Percentiles rank a stretch among this genome's conserved stretches.
Evolutionary conservation across 2,329 filamentous ascomycete species (phyloP).

Genomic region (Colletotrichum eremochloae): DNA sequence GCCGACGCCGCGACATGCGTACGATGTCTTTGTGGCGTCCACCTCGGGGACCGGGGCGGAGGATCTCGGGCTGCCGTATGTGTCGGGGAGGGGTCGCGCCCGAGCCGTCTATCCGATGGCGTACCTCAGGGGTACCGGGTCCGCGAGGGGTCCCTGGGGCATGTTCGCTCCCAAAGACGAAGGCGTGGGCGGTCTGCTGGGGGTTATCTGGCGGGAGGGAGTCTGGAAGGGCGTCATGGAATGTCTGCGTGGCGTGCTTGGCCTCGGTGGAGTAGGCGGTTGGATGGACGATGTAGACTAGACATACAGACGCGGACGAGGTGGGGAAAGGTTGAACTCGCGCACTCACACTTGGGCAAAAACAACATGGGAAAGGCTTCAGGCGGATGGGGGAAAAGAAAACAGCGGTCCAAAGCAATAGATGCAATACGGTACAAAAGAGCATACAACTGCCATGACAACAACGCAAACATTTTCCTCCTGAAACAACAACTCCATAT

Average conservation of each 20-base stretch:
- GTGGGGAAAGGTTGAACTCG: not conserved
- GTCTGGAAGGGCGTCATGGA: conserved; percentile 4
- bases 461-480: not conserved
- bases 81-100: conserved; percentile 2
- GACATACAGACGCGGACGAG: not conserved
- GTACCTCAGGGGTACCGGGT: conserved; percentile 23
- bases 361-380: not conserved
- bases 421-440: not conserved
- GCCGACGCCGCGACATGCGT: not conserved
- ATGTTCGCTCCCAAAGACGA: not conserved
- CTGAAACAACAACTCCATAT: not conserved
- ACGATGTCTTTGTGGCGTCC: not conserved
- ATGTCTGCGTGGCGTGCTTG: not conserved
- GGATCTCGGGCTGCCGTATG: not conserved
- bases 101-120: conserved; percentile 15
- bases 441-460: not conserved
- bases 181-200: not conserved
- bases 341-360: no score
- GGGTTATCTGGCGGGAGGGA: not conserved
- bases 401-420: not conserved
- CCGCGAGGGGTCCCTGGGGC: conserved; percentile 1
- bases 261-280: not conserved
- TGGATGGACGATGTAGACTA: conserved; percentile 13
- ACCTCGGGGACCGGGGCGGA: not conserved
- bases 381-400: not conserved